A percentile compares a stretch with the other conserved stretches of the same genome.
Evolutionary conservation across 176 grass and related monocot genomes (phyloP).

Genomic region (Triticum aestivum): DNA sequence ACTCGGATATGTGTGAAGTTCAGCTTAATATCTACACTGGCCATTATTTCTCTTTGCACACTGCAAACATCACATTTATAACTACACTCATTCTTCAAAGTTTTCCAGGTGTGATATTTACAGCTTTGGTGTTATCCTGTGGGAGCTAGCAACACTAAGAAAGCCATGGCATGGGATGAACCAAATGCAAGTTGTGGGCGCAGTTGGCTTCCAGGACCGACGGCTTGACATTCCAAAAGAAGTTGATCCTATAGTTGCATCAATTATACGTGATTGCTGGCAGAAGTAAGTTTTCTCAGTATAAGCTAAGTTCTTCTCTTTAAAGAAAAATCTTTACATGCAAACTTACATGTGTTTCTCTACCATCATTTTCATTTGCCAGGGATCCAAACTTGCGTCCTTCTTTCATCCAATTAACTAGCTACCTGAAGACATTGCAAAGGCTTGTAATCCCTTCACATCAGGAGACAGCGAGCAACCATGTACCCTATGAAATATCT

Average conservation of each 20-base stretch:
- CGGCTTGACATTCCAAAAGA: conserved; percentile 84
- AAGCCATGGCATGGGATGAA: conserved; percentile 93
- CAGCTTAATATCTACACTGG: background rate
- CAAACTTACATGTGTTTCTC: conserved; percentile 7
- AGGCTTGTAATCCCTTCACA: conserved; percentile 60
- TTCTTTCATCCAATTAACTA: conserved; percentile 71
- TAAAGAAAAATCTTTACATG: background rate
- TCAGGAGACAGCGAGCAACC: conserved; percentile 54
- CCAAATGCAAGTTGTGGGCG: conserved; percentile 94
- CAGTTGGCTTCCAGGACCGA: conserved; percentile 87
- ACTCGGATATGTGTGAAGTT: background rate
- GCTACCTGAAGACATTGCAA: conserved; percentile 65
- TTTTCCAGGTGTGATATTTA: conserved; percentile 86
- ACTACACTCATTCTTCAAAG: conserved; percentile 12
- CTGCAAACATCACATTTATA: background rate
- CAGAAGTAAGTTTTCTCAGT: conserved; percentile 63
- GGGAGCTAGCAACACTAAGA: conserved; percentile 81
- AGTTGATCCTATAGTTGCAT: conserved; percentile 72
- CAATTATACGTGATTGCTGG: conserved; percentile 85
- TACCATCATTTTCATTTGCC: conserved; percentile 24
- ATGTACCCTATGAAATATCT: conserved; percentile 59
- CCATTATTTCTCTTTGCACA: conserved; percentile 32
- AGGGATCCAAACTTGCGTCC: conserved; percentile 88
- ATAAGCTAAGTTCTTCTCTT: conserved; percentile 1
- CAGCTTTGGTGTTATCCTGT: conserved; percentile 95